Base-by-base conservation (phyloP, 2,329 filamentous ascomycete species). In the Karstenula rhodostoma region DNA sequence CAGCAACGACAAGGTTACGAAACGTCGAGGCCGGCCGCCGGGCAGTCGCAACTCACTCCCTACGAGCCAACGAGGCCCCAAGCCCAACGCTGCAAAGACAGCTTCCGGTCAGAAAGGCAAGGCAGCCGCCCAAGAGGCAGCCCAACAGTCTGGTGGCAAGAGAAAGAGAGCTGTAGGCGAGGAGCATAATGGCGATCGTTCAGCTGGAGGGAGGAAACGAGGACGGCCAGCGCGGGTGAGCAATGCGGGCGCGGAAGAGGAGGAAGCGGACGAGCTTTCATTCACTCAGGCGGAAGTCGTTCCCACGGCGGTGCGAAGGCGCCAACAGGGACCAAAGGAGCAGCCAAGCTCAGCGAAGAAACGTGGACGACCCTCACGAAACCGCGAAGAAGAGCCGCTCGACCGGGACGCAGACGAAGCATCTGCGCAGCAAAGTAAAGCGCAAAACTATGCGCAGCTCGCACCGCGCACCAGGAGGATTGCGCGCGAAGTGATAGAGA, bases 401-500 rank as follows among this genome's bases (percentile, higher is more conserved):
- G 61, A 51, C 23, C 51, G 63, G 25, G 58, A 69, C 35, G 46
- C 49, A 13, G 70, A 73, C 48, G 68, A 72, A 46, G 59, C 69
- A 15, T 65, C 67, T 5, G 63, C 64, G 44, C 61, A 60, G 22
- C 63, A 65, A 43, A 50, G 60, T 17, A 59, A 63, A 33, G 63
- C 61, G 55, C 68, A 68, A 52, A 68, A 68, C 40, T 77, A 75
- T 53, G 61, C 71, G 46, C 74, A 74, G 44, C 64, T 81, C 17
- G 77, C 75, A 60, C 61, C 72, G 17, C 72, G 65, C 56, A 77
- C 71, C 22, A 76, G 71, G 58, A 66, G 72, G 40, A 75, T 81
- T 62, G 64, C 78, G 4, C 76, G 77, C 52, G 71, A 75, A 8
- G 61, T 71, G 25, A 76, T 81, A 47, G 71, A 77, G 46, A 71